Conservation (phyloP, 2,329 filamentous ascomycete genomes). For the Paecilomyces sp. region DNA sequence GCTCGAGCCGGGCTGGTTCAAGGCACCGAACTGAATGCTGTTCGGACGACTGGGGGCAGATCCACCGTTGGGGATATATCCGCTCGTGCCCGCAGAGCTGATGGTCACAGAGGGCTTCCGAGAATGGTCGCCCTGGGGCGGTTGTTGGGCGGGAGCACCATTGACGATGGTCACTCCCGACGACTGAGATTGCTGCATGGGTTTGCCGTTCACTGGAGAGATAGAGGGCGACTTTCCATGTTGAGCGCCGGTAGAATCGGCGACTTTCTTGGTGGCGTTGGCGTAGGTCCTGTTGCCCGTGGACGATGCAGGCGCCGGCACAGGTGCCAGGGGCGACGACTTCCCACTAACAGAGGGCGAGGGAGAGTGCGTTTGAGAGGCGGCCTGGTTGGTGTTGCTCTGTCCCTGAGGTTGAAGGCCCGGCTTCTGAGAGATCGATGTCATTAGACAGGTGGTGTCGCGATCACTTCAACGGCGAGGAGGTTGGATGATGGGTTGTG, state of each 20-base stretch:
- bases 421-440: constrained; percentile 45
- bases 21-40: constrained; percentile 72
- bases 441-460: constrained; percentile 49
- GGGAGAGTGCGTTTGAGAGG: constrained; percentile 36
- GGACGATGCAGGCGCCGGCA: constrained; percentile 43
- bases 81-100: constrained; percentile 70
- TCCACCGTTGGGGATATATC: constrained; percentile 71
- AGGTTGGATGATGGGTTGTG: background rate
- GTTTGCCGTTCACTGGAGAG: constrained; percentile 80
- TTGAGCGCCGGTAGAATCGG: constrained; percentile 43
- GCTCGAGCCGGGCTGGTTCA: constrained; percentile 53
- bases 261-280: constrained; percentile 54
- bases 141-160: constrained; percentile 44
- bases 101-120: constrained; percentile 90
- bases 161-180: constrained; percentile 57
- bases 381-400: constrained; percentile 43
- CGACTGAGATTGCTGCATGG: constrained; percentile 41
- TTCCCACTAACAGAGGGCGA: constrained; percentile 43
- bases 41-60: constrained; percentile 45
- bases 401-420: constrained; percentile 45
- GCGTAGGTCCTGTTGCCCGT: constrained; percentile 55
- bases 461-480: constrained; percentile 18
- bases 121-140: constrained; percentile 58
- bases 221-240: constrained; percentile 58
- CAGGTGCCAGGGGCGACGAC: constrained; percentile 44